Conservation (phyloP, 2,329 filamentous ascomycete genomes). For the Diaporthe aspalathi region DNA sequence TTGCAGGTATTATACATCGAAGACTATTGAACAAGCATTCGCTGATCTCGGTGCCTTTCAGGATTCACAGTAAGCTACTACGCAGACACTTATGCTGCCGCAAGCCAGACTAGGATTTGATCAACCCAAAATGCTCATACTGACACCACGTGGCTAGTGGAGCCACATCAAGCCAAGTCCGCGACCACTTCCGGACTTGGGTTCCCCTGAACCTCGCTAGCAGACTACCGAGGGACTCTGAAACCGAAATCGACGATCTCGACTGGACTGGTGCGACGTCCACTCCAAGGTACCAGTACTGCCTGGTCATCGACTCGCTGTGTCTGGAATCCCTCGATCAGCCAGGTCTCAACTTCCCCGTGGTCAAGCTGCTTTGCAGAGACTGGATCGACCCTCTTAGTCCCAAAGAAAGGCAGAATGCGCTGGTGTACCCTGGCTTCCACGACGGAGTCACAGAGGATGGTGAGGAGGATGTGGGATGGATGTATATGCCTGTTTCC, state of each 20-base stretch:
- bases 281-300: not conserved
- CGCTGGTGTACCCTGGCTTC: not conserved
- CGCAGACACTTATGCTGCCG: not conserved
- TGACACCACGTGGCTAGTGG: not conserved
- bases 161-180: not conserved
- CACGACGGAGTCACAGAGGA: not conserved
- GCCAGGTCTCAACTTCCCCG: not conserved
- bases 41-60: not conserved
- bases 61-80: not conserved
- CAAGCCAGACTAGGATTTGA: not conserved
- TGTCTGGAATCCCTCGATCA: slow-evolving; percentile 6
- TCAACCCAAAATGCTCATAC: not conserved
- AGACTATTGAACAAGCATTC: not conserved
- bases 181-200: not conserved
- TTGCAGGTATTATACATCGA: not conserved
- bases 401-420: not conserved
- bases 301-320: not conserved
- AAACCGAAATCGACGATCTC: not conserved
- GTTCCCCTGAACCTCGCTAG: not conserved
- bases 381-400: not conserved
- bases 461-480: not conserved
- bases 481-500: not conserved
- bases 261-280: not conserved
- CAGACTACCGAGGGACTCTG: not conserved
- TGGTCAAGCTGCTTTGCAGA: too few species aligned